Conservation (phyloP, 371 early-diverging fungal genomes). For the Mucor velutinosus region DNA sequence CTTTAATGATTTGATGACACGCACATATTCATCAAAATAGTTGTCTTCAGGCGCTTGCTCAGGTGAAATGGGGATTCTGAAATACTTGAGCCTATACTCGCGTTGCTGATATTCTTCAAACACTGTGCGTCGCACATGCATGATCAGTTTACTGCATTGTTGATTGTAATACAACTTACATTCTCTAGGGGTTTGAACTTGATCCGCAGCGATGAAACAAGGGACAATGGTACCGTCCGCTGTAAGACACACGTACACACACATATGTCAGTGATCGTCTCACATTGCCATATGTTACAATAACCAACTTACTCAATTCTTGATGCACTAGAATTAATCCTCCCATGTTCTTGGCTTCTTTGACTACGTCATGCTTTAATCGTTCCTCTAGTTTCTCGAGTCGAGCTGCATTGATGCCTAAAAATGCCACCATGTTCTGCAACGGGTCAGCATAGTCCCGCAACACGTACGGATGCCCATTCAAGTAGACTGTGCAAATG, state of each 20-base stretch:
- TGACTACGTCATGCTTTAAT: slow-evolving; percentile 65
- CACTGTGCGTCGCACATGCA: slow-evolving; percentile 23
- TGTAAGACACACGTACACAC: slow-evolving; percentile 1
- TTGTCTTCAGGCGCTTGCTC: slow-evolving; percentile 70
- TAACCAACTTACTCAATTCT: slow-evolving; percentile 49
- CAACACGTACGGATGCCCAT: slow-evolving; percentile 68
- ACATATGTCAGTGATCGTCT: not conserved
- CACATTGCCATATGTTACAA: not conserved
- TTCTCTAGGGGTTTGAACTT: slow-evolving; percentile 62
- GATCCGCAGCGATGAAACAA: slow-evolving; percentile 62
- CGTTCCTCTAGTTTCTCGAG: slow-evolving; percentile 72
- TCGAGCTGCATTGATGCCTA: slow-evolving; percentile 64
- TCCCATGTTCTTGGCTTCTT: slow-evolving; percentile 52
- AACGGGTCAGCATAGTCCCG: slow-evolving; percentile 60
- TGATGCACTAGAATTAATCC: slow-evolving; percentile 71
- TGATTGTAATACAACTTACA: slow-evolving; percentile 21
- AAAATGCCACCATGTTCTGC: slow-evolving; percentile 63
- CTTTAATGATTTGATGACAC: slow-evolving; percentile 40
- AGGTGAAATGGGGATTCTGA: slow-evolving; percentile 66
- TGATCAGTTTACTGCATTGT: slow-evolving; percentile 1
- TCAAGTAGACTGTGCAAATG: slow-evolving; percentile 46
- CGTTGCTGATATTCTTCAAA: slow-evolving; percentile 47
- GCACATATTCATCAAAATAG: slow-evolving; percentile 69
- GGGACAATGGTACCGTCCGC: slow-evolving; percentile 61
- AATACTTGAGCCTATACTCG: slow-evolving; percentile 55